Conservation (phyloP, 805 yeast genomes). For the Wickerhamomyces bisporus region DNA sequence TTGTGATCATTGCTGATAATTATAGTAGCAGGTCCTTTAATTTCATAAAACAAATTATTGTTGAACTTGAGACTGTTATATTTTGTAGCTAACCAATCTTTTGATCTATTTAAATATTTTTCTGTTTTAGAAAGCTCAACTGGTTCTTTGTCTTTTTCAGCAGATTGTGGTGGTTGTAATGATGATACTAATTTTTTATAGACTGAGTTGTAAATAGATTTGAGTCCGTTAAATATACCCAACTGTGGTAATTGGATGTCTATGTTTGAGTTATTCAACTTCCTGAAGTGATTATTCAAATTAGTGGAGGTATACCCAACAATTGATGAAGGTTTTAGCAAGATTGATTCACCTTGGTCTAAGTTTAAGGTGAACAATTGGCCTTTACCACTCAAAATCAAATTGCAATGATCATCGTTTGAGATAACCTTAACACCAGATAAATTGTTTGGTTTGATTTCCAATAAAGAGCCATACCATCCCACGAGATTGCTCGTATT, state of each 20-base stretch:
- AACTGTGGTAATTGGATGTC: no score
- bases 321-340: constrained; percentile 15
- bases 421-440: constrained; percentile 5
- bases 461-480: constrained; percentile 16
- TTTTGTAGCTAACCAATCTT: constrained; percentile 11
- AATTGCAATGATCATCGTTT: constrained; percentile 20
- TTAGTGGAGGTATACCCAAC: constrained; percentile 9
- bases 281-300: no score
- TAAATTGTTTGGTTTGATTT: constrained; percentile 1
- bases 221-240: no score
- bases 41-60: constrained; percentile 19
- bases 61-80: constrained; percentile 12
- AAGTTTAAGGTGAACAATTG: constrained; percentile 25
- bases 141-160: neutral
- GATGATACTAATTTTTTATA: neutral
- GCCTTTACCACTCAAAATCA: constrained; percentile 27
- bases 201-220: neutral
- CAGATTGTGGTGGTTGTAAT: no score
- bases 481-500: constrained; percentile 11
- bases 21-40: constrained; percentile 28
- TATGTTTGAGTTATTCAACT: no score
- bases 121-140: neutral
- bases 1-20: constrained; percentile 19
- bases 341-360: constrained; percentile 19
- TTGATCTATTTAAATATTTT: constrained; percentile 2